Evolutionary conservation across 2,329 filamentous ascomycete species (phyloP).

Genomic region (Juglanconis sp.): DNA sequence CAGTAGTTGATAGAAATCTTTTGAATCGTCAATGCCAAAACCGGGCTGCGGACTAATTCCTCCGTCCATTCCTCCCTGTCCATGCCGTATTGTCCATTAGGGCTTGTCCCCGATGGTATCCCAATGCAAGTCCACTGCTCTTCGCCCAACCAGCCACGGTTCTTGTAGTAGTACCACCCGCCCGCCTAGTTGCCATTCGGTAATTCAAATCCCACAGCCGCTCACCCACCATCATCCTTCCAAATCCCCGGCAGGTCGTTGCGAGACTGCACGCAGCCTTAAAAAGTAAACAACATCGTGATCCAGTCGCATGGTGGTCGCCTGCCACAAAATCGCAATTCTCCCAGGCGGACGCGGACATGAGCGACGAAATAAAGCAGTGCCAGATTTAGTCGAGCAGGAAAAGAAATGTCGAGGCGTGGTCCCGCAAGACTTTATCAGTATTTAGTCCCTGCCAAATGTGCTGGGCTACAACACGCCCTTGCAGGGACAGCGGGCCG

Average conservation of each 20-base stretch:
- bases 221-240: not conserved
- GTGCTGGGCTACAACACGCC: slow-evolving; percentile 1
- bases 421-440: slow-evolving; percentile 31
- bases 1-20: slow-evolving; percentile 20
- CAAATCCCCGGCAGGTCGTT: not conserved
- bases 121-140: slow-evolving; percentile 14
- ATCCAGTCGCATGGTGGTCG: slow-evolving; percentile 28
- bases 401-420: slow-evolving; percentile 22
- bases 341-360: slow-evolving; percentile 36
- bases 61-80: not conserved
- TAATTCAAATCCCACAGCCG: slow-evolving; percentile 9
- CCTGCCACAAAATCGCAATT: slow-evolving; percentile 30
- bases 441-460: slow-evolving; percentile 18
- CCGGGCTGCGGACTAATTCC: not conserved
- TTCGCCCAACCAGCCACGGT: slow-evolving; percentile 5
- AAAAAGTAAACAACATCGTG: slow-evolving; percentile 20
- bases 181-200: slow-evolving; percentile 10
- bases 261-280: not conserved
- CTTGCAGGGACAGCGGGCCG: slow-evolving; percentile 1
- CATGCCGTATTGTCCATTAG: not conserved
- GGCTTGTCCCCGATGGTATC: slow-evolving; percentile 6
- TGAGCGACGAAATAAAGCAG: slow-evolving; percentile 29
- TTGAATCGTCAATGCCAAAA: slow-evolving; percentile 18
- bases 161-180: slow-evolving; percentile 13
- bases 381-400: slow-evolving; percentile 24